A percentile compares a stretch with the other conserved stretches of the same genome.
Conservation (phyloP, 75 land plant species). For the Chamaecyparis obtusa region DNA sequence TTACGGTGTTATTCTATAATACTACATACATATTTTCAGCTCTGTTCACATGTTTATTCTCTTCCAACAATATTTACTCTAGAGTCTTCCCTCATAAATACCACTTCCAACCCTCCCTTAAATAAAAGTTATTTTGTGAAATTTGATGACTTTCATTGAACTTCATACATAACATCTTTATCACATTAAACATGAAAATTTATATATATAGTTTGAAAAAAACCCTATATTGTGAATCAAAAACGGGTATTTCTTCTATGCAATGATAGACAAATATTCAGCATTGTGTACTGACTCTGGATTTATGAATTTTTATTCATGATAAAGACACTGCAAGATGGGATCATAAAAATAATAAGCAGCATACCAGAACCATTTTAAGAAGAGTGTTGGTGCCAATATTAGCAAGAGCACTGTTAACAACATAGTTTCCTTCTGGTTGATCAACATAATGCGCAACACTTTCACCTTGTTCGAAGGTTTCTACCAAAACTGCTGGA, state of each 20-base stretch:
- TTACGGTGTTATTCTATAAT: not conserved
- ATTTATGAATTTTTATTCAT: not conserved
- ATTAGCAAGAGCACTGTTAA: constrained; percentile 68
- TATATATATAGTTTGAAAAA: not conserved
- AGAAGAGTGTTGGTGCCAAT: constrained; percentile 82
- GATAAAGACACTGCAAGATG: not conserved
- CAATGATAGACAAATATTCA: not conserved
- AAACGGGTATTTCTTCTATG: not conserved
- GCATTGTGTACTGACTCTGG: not conserved
- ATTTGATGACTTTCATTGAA: not conserved
- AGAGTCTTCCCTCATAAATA: not conserved
- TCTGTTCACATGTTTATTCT: not conserved
- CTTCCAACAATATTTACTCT: not conserved
- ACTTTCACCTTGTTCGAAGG: constrained; percentile 78
- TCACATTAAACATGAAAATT: not conserved
- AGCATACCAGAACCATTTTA: constrained; percentile 82
- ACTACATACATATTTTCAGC: not conserved
- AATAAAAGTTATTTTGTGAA: not conserved
- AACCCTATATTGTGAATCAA: not conserved
- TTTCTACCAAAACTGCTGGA: constrained; percentile 88
- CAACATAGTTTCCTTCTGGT: constrained; percentile 35
- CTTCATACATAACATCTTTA: not conserved
- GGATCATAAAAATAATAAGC: not conserved
- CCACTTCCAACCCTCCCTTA: not conserved
- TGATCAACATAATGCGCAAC: constrained; percentile 64